Evolutionary conservation across 352 stramenopile species (phyloP), one percentile per base, ranked within the genome.

Genomic region (Phytophthora hibernalis): DNA sequence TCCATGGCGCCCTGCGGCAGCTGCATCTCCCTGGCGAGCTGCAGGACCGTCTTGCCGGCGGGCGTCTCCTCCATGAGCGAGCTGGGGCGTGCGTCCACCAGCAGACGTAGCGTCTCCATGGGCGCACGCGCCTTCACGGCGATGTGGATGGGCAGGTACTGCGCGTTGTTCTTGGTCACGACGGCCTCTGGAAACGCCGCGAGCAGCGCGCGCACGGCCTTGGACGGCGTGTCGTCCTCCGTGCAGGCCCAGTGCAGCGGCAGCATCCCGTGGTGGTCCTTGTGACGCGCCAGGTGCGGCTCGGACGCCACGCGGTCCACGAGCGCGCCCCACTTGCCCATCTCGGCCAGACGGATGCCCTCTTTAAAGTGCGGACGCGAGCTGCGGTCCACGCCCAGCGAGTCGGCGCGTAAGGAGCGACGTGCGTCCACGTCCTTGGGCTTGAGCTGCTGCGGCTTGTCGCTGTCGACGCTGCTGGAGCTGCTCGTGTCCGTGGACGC

Each of bases 181-280:
- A 90, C 84, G 12, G 72, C 87, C 45, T 92, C 82, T 0, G 87
- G 87, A n/a, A 87, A 95, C 5, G 83, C 87, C 15, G 82, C 62
- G 11, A 95, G 76, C 38, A 95, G 71, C 45, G 83, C 80, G 0
- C 75, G 66, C 50, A 95, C 73, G 3, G 86, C 82, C 13, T 71
- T 77, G 4, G 83, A 55, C 3, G 83, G 80, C n/a, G 86, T 85
- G 56, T 95, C 84, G 61, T 91, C 72, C 65, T 95, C 87, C 0
- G 85, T 93, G 48, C 87, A 95, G 21, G 87, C 87, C 87, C 87
- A 95, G 70, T 95, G 87, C 20, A 95, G 67, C 37, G 87, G 87
- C 61, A 93, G 61, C 87, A 95, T 95, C 31, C 87, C 87, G 61
- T 95, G 86, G 55, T 93, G 87, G 68, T 95, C 87, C 37, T 87